Conservation (phyloP, 331 rosid species). For the Spiraea crenata region DNA sequence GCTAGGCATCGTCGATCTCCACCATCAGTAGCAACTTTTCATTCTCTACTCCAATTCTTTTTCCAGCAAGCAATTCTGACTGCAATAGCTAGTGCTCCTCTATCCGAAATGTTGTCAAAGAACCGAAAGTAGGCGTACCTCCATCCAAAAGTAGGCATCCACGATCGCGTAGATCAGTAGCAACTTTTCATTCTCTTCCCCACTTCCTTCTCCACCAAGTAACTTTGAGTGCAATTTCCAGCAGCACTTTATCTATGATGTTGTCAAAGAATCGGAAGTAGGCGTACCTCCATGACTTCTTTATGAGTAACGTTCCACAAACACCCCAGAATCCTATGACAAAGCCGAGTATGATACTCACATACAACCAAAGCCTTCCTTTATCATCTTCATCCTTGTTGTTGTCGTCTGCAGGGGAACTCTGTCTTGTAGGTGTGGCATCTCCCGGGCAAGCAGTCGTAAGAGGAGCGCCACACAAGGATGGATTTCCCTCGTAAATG, state of each 20-base stretch:
- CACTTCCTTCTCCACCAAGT: not conserved
- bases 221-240: no score
- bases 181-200: no score
- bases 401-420: not conserved
- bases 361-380: no score
- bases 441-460: not conserved
- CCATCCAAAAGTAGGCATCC: constrained; percentile 15
- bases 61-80: not conserved
- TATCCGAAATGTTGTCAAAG: not conserved
- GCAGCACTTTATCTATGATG: no score
- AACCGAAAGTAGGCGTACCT: constrained; percentile 11
- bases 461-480: constrained; percentile 2
- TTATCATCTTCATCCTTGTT: no score
- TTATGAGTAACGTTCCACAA: no score
- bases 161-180: no score
- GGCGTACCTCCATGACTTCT: no score
- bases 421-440: not conserved
- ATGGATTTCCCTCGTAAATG: constrained; percentile 1
- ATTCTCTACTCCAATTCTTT: not conserved
- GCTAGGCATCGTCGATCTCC: not conserved
- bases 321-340: no score
- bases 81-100: not conserved
- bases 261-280: no score
- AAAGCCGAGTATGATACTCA: no score
- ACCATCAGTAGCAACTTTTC: not conserved